Base-by-base conservation (phyloP, 148 eudicot species). In the Dianthus caryophyllus region DNA sequence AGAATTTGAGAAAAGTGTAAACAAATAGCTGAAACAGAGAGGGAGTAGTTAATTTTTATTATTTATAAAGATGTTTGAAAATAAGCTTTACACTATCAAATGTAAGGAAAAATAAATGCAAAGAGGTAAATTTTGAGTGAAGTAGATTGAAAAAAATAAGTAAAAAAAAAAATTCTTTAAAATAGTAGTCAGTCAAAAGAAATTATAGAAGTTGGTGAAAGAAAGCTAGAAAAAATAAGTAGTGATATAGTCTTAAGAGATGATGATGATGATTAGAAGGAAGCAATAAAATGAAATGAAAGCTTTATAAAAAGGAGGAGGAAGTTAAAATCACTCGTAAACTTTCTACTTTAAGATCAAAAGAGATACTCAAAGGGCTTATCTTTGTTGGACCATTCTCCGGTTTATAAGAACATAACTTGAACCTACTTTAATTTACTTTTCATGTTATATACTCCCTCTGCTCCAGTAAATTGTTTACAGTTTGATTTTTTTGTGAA, bases 341-440 rank as follows among this genome's bases (percentile, higher is more conserved):
- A 61, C 50, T 20, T 64, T 75, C 71, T 64, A 57, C 61, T 76
- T 76, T 27, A 29, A 66, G 79, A 76, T 76, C 75, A 76, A 76
- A 76, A 76, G 75, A 76, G 61, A 76, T 66, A 76, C 79, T 71
- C 75, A 76, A 76, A 76, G 71, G 66, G 30, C 57, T 76, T 76
- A 65, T 69, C 75, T 71, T 71, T 71, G 75, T 76, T 70, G 75
- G 79, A 76, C 79, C 75, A 60, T 70, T 70, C 20, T 29, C 73
- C 65, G 56, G 65, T 63, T 68, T 65, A 65, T 69, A 33, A 47
- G 62, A 33, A 33, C 38, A 33, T 33, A 75, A 70, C 57, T 44
- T 69, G 30, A 9, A 11, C 52, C 18, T 71, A 59, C 78, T 75
- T 75, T 71, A 59, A 74, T 75, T 75, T 75, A 71, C 75, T 76